These are phyloP conservation scores for Pseudomassariella vexata DNA, from an alignment of 2,329 filamentous ascomycete species.

Conservation along the genomic window DNA sequence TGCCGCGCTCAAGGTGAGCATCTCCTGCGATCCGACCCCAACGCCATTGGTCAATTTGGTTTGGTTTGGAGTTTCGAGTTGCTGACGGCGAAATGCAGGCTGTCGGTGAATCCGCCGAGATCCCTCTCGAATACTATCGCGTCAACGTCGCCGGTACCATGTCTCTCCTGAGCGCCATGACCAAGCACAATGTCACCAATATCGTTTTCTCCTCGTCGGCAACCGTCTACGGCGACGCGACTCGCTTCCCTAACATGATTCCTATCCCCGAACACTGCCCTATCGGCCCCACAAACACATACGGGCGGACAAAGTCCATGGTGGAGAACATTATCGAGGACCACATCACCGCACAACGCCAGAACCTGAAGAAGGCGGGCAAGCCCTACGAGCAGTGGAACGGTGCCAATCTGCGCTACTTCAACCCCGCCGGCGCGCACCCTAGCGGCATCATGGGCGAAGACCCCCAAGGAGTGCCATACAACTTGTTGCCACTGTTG, in stretches of 20 bases:
- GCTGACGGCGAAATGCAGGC: constrained; percentile 57
- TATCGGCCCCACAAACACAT: constrained; percentile 93
- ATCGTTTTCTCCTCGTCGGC: constrained; percentile 98
- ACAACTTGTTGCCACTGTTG: constrained; percentile 89
- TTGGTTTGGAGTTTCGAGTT: no score
- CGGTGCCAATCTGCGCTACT: constrained; percentile 88
- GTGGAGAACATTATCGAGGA: constrained; percentile 92
- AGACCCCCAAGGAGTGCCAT: constrained; percentile 91
- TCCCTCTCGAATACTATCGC: constrained; percentile 94
- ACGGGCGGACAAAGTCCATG: constrained; percentile 91
- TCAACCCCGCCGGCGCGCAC: constrained; percentile 94
- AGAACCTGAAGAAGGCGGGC: constrained; percentile 73
- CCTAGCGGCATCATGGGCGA: constrained; percentile 97
- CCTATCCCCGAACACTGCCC: constrained; percentile 97
- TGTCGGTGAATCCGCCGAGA: constrained; percentile 90
- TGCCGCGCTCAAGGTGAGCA: constrained; percentile 81
- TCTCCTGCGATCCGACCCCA: not conserved
- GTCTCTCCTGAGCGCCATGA: constrained; percentile 79
- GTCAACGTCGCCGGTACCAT: constrained; percentile 95
- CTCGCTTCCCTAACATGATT: constrained; percentile 95
- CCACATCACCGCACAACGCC: constrained; percentile 79
- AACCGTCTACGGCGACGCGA: constrained; percentile 97
- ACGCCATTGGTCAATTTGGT: no score
- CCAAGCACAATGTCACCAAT: constrained; percentile 84
- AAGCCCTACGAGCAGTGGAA: constrained; percentile 82